Base-by-base conservation (phyloP, 1,139 yeast genomes). In the Nakaseomyces bracarensis region DNA sequence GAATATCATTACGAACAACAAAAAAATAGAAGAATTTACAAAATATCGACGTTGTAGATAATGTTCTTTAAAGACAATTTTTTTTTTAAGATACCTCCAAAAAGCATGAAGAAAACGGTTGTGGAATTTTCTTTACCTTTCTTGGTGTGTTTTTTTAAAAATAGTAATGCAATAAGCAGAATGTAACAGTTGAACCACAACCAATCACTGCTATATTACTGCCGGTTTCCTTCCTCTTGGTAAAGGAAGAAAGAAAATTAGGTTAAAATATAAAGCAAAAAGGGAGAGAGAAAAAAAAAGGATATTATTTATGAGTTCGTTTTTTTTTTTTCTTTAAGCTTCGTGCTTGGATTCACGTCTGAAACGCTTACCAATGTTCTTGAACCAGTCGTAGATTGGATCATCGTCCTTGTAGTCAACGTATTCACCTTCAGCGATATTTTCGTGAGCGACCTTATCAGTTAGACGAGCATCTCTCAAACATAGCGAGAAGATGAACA, bases 391-490 rank as follows among this genome's bases (percentile, higher is more conserved):
- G 16, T 39, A 42, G 33, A 62, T 63, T 34, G 69, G 68, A 50
- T 72, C 76, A 44, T 63, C 61, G 37, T 68, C 57, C 44, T 65
- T 64, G 15, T 65, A 65, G 39, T 52, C 53, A 11, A 60, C 45
- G 21, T 51, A 45, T 37, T 71, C 71, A 36, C 73, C 75, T 29
- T 65, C 67, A 23, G 60, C 66, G 31, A 64, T 55, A 47, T 57
- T 60, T 47, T 54, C 66, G 27, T 33, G 36, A 4, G 61, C 52
- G 20, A 58, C 60, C 20, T 49, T 49, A 39, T 46, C 50, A 4
- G 40, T 50, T 27, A 77, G 64, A 50, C 63, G 66, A 50, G 73
- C 74, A 56, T 78, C 76, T 58, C 78, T 69, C 51, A 78, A 65
- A 49, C 71, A 65, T 46, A 76, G 61, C 0, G 77, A 64, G 35